phyloP scores from a whole-genome alignment of 805 yeast genomes.

The Ogataea polymorpha region DNA sequence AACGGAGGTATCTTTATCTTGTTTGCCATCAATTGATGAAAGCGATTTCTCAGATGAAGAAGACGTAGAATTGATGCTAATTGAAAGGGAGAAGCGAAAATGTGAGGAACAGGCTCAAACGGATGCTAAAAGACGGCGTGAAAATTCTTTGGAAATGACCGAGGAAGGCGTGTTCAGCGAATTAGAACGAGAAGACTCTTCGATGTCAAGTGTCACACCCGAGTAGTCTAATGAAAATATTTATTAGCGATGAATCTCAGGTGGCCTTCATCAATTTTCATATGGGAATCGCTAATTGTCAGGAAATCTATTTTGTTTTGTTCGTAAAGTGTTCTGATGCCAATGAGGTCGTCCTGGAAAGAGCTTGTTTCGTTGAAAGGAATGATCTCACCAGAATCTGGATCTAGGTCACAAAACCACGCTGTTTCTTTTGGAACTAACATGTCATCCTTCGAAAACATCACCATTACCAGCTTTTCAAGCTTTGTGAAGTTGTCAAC shows the following conservation, averaged over 20 bases:
- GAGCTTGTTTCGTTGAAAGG: slow-evolving; percentile 48
- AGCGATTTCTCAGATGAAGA: slow-evolving; percentile 19
- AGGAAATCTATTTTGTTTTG: slow-evolving; percentile 45
- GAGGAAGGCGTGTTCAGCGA: no score
- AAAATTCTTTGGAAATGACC: no score
- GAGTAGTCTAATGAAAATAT: slow-evolving; percentile 32
- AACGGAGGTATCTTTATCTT: not conserved
- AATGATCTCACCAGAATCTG: slow-evolving; percentile 38
- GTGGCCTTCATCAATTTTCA: slow-evolving; percentile 57
- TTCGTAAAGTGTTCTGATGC: slow-evolving; percentile 48
- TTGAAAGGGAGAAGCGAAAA: slow-evolving; percentile 3
- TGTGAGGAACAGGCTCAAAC: not conserved
- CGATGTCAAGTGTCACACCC: not conserved
- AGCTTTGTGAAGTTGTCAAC: slow-evolving; percentile 41
- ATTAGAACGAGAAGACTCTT: no score
- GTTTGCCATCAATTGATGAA: not conserved
- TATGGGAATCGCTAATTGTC: slow-evolving; percentile 56
- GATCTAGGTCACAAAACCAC: slow-evolving; percentile 57
- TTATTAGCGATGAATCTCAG: slow-evolving; percentile 40
- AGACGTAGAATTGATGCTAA: slow-evolving; percentile 11
- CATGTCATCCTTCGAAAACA: slow-evolving; percentile 62
- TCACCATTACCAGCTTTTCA: slow-evolving; percentile 54
- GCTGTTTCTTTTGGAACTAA: slow-evolving; percentile 72
- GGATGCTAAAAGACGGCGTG: not conserved
- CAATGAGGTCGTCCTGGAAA: slow-evolving; percentile 56